Evolutionary conservation across 257 asterid species (phyloP).

Genomic region (Solanum ahanhuiri): DNA sequence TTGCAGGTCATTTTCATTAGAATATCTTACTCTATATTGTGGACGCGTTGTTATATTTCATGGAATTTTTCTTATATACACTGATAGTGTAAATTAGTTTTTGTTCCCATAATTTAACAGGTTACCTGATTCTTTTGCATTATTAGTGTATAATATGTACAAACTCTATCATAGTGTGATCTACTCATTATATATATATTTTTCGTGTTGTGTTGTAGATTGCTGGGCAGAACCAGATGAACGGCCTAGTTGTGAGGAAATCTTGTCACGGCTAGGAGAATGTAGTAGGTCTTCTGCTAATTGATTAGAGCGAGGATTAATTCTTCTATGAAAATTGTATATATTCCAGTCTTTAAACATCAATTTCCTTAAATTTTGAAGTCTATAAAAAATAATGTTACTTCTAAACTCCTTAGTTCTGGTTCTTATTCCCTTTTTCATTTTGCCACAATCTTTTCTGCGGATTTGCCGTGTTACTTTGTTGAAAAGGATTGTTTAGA

Average conservation of each 20-base stretch:
- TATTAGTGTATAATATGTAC: not conserved
- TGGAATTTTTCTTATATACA: not conserved
- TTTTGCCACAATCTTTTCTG: not conserved
- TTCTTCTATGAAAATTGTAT: not conserved
- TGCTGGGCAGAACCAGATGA: constrained; percentile 89
- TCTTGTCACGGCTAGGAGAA: constrained; percentile 56
- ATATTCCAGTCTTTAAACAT: not conserved
- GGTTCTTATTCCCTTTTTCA: not conserved
- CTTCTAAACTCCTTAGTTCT: not conserved
- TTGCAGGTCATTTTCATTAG: constrained; percentile 34
- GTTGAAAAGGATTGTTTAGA: not conserved
- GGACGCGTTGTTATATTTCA: not conserved
- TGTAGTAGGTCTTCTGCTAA: constrained; percentile 48
- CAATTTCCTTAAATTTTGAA: not conserved
- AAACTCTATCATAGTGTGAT: not conserved
- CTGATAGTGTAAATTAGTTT: not conserved
- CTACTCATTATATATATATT: not conserved
- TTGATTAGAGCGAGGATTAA: not conserved
- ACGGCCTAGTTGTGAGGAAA: constrained; percentile 67
- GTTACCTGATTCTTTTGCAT: not conserved
- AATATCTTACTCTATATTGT: not conserved
- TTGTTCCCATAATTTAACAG: not conserved
- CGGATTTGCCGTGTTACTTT: not conserved
- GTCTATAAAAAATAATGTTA: not conserved
- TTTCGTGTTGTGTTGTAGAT: constrained; percentile 28